These are phyloP conservation scores for Acanthochlamys bracteata DNA, from an alignment of 106 monocot species.

Conservation along the genomic window DNA sequence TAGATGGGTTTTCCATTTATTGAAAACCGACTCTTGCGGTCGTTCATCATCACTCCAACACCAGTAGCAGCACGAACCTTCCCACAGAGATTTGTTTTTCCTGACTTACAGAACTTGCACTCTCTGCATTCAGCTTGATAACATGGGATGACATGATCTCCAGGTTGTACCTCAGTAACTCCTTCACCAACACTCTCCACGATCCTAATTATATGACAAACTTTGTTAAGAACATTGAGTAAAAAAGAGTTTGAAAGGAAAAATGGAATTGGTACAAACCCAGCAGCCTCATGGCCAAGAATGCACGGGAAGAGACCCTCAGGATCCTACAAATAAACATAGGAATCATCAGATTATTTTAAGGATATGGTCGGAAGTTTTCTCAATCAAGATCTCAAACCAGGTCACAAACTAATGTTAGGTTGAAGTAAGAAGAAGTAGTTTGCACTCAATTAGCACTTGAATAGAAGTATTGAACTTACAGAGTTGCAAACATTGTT, in stretches of 20 bases:
- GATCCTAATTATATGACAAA: conserved; percentile 21
- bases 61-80: conserved; percentile 53
- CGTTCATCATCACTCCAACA: conserved; percentile 52
- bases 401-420: no score
- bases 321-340: conserved; percentile 61
- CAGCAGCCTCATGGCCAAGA: conserved; percentile 99
- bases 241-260: neutral
- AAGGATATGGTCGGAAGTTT: no score
- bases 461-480: no score
- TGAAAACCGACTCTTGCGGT: conserved; percentile 50
- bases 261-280: conserved; percentile 27
- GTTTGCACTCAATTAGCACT: no score
- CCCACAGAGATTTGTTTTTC: conserved; percentile 63
- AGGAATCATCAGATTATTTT: no score
- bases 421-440: no score
- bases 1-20: conserved; percentile 59
- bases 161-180: conserved; percentile 53
- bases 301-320: conserved; percentile 99
- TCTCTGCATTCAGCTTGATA: conserved; percentile 68
- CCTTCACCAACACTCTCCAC: conserved; percentile 85
- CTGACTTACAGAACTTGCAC: conserved; percentile 46
- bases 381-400: no score
- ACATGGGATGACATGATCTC: conserved; percentile 70
- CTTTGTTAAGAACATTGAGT: neutral
- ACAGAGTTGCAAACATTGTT: no score